phyloP scores from a whole-genome alignment of 441 rosid species.

The Gossypium aridum region DNA sequence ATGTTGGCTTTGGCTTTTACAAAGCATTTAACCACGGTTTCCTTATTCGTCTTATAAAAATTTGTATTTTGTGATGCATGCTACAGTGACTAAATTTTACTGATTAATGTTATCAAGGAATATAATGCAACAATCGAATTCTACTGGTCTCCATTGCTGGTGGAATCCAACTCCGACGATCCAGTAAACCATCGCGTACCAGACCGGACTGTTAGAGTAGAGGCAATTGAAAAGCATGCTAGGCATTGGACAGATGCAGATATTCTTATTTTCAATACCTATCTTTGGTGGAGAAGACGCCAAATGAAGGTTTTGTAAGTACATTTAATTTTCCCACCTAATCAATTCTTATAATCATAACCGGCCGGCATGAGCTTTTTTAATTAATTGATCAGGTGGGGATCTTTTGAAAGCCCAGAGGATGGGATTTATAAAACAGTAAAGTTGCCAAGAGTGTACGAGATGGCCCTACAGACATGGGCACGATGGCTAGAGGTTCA shows the following conservation, averaged over 20 bases:
- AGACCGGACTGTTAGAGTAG: constrained; percentile 42
- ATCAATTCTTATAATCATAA: background rate
- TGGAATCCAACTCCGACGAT: constrained; percentile 63
- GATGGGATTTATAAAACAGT: constrained; percentile 60
- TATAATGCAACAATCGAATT: constrained; percentile 60
- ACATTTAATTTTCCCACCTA: background rate
- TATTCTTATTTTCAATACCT: constrained; percentile 52
- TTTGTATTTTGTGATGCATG: background rate
- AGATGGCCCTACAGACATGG: constrained; percentile 68
- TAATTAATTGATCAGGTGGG: constrained; percentile 44
- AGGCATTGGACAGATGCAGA: constrained; percentile 57
- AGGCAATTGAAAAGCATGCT: constrained; percentile 57
- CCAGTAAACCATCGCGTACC: constrained; percentile 49
- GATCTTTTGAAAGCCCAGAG: constrained; percentile 44
- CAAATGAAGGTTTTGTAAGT: constrained; percentile 54
- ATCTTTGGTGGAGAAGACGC: constrained; percentile 60
- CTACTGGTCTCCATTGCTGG: constrained; percentile 58
- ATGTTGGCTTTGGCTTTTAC: too few relatives aligned
- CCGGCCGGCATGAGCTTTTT: too few relatives aligned
- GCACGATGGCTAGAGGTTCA: constrained; percentile 62
- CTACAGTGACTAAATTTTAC: too few relatives aligned
- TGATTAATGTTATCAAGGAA: constrained; percentile 23
- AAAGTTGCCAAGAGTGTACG: constrained; percentile 50
- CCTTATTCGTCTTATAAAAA: background rate
- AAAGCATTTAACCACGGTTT: too few relatives aligned